phyloP scores from a whole-genome alignment of 352 stramenopile species.

The Globisporangium ultimum region DNA sequence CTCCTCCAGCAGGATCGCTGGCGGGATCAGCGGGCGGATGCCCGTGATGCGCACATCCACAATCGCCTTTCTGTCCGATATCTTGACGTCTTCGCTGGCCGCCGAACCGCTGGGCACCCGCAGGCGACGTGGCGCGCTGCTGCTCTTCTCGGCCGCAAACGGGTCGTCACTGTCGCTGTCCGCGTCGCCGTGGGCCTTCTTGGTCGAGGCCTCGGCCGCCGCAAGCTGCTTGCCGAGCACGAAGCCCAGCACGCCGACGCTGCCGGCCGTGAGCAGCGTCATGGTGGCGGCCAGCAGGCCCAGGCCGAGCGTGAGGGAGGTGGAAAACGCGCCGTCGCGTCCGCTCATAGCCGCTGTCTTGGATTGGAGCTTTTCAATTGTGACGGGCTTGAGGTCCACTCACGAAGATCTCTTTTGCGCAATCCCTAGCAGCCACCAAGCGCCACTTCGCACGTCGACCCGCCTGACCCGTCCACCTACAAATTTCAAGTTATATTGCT shows the following conservation, averaged over 20 bases:
- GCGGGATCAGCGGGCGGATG: slow-evolving; percentile 85
- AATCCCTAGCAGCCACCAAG: slow-evolving; percentile 1
- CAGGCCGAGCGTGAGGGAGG: slow-evolving; percentile 61
- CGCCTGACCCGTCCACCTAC: slow-evolving; percentile 17
- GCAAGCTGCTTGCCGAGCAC: slow-evolving; percentile 50
- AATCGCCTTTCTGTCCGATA: slow-evolving; percentile 83
- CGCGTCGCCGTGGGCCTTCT: slow-evolving; percentile 11
- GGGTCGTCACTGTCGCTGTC: slow-evolving; percentile 13
- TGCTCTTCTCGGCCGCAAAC: slow-evolving; percentile 11
- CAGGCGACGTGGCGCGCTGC: slow-evolving; percentile 32
- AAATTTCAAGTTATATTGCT: slow-evolving; percentile 20
- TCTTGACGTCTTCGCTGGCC: slow-evolving; percentile 75
- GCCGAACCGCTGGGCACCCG: slow-evolving; percentile 57
- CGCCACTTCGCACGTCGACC: slow-evolving; percentile 3
- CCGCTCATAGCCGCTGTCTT: slow-evolving; percentile 4
- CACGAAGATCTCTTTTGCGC: slow-evolving; percentile 9
- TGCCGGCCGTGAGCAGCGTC: slow-evolving; percentile 70
- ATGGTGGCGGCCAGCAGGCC: slow-evolving; percentile 67
- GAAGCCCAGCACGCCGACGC: slow-evolving; percentile 66
- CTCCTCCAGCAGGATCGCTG: slow-evolving; percentile 81
- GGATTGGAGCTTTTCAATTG: background rate
- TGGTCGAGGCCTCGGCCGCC: slow-evolving; percentile 7
- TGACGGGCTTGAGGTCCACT: background rate
- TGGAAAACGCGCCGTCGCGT: slow-evolving; percentile 29
- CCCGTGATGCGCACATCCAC: slow-evolving; percentile 85